Base-by-base conservation (phyloP, 192 early-diverging fungal species). In the Coemansia sp. region DNA sequence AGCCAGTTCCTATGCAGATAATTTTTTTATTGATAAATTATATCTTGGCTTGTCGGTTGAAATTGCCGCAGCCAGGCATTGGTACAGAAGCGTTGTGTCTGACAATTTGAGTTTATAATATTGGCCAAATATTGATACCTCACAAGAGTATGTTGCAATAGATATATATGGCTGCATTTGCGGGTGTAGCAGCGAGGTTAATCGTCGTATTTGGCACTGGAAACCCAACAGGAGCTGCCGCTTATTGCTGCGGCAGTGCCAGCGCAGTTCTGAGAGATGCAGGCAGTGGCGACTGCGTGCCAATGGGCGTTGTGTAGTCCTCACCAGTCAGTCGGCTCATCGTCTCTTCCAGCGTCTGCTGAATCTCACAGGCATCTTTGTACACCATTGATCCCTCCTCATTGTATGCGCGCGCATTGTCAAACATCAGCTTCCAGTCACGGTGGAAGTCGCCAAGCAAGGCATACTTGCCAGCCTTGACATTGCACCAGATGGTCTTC, bases 331-430 rank as follows among this genome's bases (percentile, higher is more conserved):
- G 33, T 35, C 63, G 57, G 40, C 66, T 70, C 36, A 72, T 63
- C 66, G 54, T 54, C 36, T 69, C 64, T 35, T 78, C 76, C 21
- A 89, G 71, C 19, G 63, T 50, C 27, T 68, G 34, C 65, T 87
- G 77, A 78, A 93, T 73, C 60, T 73, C 74, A 39, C 88, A 80
- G 11, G 97, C 95, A 75, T 99, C 95, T n/a, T 89, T 83, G 78
- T 92, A 97, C 0, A 99, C 92, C 60, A 87, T 83, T n/a, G 93
- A 95, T 11, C 90, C 93, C 64, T 95, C 92, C 75, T 92, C 84
- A 73, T 99, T 99, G 78, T 94, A 99, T 5, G 85, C 92, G 73
- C 88, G 88, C 7, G 97, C 97, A 66, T 99, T 99, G 75, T 91
- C 68, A 64, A 94, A 95, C 92, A 99, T 94, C 24, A 92, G 82